Conservation (phyloP, 1,139 yeast species). For the Sugiyamaella sp. region DNA sequence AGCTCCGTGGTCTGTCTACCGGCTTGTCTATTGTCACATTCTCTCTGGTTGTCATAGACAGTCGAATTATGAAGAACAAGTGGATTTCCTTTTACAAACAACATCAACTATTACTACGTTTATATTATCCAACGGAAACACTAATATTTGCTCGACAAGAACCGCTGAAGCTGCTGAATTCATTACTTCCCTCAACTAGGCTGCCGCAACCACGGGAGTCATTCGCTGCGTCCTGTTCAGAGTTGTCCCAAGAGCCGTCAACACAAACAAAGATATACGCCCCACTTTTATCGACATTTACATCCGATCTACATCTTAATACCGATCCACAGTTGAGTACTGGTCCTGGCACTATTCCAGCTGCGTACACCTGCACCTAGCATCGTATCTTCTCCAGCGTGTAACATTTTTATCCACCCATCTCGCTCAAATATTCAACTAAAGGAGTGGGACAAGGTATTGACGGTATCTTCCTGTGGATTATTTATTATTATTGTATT, state of each 20-base stretch:
- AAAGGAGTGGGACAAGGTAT: conserved; percentile 3
- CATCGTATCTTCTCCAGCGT: background rate
- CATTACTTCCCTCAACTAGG: background rate
- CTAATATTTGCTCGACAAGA: conserved; percentile 4
- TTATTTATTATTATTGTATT: conserved; percentile 7
- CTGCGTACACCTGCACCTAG: background rate
- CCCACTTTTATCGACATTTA: too few relatives aligned
- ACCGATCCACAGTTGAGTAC: too few relatives aligned
- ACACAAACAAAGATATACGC: background rate
- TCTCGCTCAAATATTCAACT: conserved; percentile 13
- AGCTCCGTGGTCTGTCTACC: too few relatives aligned
- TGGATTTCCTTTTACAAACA: conserved; percentile 9
- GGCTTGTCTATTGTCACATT: background rate
- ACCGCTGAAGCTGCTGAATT: background rate
- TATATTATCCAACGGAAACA: conserved; percentile 14
- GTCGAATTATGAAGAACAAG: conserved; percentile 15
- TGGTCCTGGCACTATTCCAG: background rate
- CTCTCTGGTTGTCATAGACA: conserved; percentile 2
- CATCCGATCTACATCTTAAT: too few relatives aligned
- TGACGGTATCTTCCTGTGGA: background rate
- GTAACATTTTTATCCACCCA: background rate
- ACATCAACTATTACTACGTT: conserved; percentile 13
- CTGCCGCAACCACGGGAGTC: background rate
- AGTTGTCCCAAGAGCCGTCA: background rate
- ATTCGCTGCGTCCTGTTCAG: background rate